Percentiles rank a stretch among this genome's conserved stretches.
Conservation (phyloP, 2,329 filamentous ascomycete species). For the Graphilbum ipis-grandicollis region DNA sequence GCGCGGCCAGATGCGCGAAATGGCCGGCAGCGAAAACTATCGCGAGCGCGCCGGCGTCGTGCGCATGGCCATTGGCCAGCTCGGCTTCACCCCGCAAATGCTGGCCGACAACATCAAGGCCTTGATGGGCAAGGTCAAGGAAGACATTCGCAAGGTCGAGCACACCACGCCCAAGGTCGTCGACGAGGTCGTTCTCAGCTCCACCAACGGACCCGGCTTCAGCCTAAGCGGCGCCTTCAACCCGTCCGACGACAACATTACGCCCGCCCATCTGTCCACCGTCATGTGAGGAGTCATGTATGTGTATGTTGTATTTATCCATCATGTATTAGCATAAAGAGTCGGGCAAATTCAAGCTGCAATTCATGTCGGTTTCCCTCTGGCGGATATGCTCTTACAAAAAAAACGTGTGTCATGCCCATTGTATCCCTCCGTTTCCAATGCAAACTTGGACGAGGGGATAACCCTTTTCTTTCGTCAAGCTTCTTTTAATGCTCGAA, state of each 20-base stretch:
- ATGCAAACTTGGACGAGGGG: too few species aligned
- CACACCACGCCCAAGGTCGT: constrained; percentile 55
- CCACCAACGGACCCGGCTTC: constrained; percentile 74
- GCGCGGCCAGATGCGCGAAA: constrained; percentile 54
- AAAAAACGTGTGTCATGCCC: too few species aligned
- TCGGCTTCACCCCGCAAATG: constrained; percentile 77
- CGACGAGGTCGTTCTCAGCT: constrained; percentile 62
- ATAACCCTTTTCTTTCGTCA: too few species aligned
- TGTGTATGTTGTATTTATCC: too few species aligned
- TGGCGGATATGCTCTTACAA: too few species aligned
- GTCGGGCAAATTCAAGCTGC: too few species aligned
- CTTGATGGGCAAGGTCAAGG: constrained; percentile 61
- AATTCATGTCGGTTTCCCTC: too few species aligned
- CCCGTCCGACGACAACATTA: constrained; percentile 38
- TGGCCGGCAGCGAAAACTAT: constrained; percentile 74
- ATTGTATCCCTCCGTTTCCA: too few species aligned
- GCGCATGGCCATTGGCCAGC: constrained; percentile 75
- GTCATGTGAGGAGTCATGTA: constrained; percentile 41
- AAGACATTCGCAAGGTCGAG: constrained; percentile 43
- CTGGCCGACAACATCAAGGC: constrained; percentile 69
- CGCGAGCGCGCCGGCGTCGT: constrained; percentile 73
- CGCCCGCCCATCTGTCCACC: constrained; percentile 31
- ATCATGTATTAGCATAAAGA: too few species aligned
- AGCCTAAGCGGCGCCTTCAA: constrained; percentile 68
- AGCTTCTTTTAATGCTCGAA: constrained; percentile 26